Conservation (phyloP, 148 eudicot species). For the Vaccinium macrocarpon region DNA sequence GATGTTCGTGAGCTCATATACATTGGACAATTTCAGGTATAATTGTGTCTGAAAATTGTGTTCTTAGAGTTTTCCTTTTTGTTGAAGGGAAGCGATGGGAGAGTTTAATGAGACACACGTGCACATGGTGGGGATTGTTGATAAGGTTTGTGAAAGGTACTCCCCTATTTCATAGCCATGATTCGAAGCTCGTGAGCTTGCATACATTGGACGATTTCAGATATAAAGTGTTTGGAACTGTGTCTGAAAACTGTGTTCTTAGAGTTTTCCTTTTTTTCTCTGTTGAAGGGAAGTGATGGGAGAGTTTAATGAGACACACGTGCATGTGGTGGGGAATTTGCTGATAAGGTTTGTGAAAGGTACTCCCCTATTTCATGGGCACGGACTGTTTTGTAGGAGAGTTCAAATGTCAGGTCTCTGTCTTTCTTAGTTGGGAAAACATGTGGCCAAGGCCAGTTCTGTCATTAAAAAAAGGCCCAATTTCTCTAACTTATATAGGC, state of each 20-base stretch:
- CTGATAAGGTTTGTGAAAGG: not conserved
- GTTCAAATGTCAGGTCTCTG: not conserved
- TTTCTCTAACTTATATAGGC: not conserved
- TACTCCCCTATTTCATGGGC: not conserved
- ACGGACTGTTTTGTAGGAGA: not conserved
- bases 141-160: not conserved
- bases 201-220: too few species aligned
- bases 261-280: too few species aligned
- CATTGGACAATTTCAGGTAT: too few species aligned
- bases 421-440: not conserved
- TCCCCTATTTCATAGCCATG: not conserved
- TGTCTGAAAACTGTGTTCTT: too few species aligned
- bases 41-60: too few species aligned
- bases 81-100: too few species aligned
- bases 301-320: not conserved
- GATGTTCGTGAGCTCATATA: too few species aligned
- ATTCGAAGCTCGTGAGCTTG: not conserved
- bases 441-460: slow-evolving; percentile 3
- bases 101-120: not conserved
- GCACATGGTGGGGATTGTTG: not conserved
- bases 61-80: too few species aligned
- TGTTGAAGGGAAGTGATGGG: too few species aligned
- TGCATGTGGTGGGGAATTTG: not conserved
- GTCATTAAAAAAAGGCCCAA: not conserved
- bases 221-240: too few species aligned